phyloP scores from a whole-genome alignment of 2,329 filamentous ascomycete species.

The Venturia aucupariae region DNA sequence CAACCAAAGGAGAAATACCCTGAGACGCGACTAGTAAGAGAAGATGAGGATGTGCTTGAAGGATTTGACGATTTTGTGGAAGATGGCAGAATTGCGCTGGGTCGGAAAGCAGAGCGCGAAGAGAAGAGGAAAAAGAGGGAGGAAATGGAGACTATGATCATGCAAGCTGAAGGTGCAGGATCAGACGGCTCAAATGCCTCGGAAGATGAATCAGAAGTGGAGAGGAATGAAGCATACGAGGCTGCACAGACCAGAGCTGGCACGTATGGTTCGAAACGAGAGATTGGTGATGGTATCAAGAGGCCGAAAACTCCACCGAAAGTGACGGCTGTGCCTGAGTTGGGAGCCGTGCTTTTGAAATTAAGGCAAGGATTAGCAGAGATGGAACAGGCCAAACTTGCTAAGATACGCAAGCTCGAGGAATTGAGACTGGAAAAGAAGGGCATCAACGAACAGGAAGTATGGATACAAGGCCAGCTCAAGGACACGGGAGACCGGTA shows the following conservation, averaged over 20 bases:
- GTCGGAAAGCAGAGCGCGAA: conserved; percentile 68
- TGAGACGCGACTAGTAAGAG: conserved; percentile 64
- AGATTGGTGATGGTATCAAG: conserved; percentile 32
- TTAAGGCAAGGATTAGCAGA: conserved; percentile 52
- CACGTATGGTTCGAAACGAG: conserved; percentile 54
- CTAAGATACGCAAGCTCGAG: conserved; percentile 54
- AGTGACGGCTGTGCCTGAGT: conserved; percentile 67
- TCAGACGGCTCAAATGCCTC: conserved; percentile 47
- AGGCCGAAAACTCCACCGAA: conserved; percentile 55
- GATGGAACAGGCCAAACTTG: conserved; percentile 51
- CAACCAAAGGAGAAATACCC: conserved; percentile 38
- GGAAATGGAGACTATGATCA: conserved; percentile 77
- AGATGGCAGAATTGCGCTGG: conserved; percentile 69
- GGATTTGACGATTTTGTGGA: conserved; percentile 89
- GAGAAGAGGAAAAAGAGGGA: conserved; percentile 55
- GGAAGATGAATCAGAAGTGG: conserved; percentile 54
- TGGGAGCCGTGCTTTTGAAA: conserved; percentile 57
- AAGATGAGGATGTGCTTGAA: conserved; percentile 89
- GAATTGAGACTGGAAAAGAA: conserved; percentile 59
- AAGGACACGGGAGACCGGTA: conserved; percentile 72
- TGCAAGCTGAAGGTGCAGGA: conserved; percentile 61
- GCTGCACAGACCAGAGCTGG: conserved; percentile 76
- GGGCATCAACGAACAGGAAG: conserved; percentile 60
- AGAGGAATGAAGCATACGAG: conserved; percentile 72
- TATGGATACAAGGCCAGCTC: conserved; percentile 69